These are phyloP conservation scores for Lunasporangiospora selenospora DNA, from an alignment of 192 early-diverging fungal genomes.

Conservation along the genomic window DNA sequence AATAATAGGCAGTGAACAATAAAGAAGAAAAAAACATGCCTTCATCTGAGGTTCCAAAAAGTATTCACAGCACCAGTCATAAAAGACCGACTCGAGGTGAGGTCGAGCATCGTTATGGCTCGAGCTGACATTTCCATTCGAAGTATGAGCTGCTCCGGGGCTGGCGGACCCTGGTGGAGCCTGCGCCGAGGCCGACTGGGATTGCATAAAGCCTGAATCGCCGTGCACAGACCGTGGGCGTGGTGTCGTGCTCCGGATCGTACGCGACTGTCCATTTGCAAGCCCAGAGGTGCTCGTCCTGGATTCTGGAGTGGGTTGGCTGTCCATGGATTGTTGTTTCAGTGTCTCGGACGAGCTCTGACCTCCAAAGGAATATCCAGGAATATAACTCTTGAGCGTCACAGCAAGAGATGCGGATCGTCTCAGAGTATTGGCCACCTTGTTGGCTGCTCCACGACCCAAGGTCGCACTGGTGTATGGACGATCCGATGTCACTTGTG, in stretches of 20 bases:
- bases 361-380: slow-evolving; percentile 20
- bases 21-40: slow-evolving; percentile 17
- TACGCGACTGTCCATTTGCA: slow-evolving; percentile 11
- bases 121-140: slow-evolving; percentile 11
- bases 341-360: not conserved
- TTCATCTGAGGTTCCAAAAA: slow-evolving; percentile 90
- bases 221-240: slow-evolving; percentile 41
- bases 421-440: slow-evolving; percentile 47
- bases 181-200: slow-evolving; percentile 15
- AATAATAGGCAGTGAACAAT: slow-evolving; percentile 6
- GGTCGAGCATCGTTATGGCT: slow-evolving; percentile 54
- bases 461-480: slow-evolving; percentile 24
- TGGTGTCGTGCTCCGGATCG: slow-evolving; percentile 6
- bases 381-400: slow-evolving; percentile 46
- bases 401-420: slow-evolving; percentile 50
- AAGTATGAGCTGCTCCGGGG: not conserved
- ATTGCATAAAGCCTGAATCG: slow-evolving; percentile 24
- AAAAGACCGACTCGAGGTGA: slow-evolving; percentile 68
- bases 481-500: slow-evolving; percentile 24
- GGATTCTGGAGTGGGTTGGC: not conserved
- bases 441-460: slow-evolving; percentile 24
- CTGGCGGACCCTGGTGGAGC: slow-evolving; percentile 1
- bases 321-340: not conserved
- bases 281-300: not conserved
- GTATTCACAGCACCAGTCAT: slow-evolving; percentile 88